Evolutionary conservation across 2,329 filamentous ascomycete genomes (phyloP).

Genomic region (Fusarium sp.): DNA sequence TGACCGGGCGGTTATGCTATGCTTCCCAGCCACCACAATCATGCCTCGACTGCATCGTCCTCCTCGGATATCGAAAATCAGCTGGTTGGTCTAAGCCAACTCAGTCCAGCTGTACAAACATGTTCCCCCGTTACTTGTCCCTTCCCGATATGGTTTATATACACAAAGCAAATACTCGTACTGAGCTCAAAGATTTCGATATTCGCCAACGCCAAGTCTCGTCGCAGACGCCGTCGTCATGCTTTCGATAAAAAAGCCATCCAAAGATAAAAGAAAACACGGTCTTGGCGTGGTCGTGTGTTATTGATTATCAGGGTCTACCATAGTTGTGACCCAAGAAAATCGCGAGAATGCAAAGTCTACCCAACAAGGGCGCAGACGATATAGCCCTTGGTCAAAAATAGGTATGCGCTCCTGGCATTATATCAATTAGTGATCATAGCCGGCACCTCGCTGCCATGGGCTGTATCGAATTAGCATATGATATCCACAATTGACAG

Average conservation of each 20-base stretch:
- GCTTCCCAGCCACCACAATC: conserved; percentile 18
- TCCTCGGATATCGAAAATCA: conserved; percentile 32
- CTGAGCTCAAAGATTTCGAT: conserved; percentile 42
- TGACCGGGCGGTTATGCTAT: conserved; percentile 16
- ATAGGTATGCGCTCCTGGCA: conserved; percentile 17
- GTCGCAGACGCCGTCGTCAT: conserved; percentile 47
- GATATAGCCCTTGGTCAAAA: conserved; percentile 35
- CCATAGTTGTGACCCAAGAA: conserved; percentile 9
- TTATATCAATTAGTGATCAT: conserved; percentile 51
- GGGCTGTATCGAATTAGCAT: conserved; percentile 49
- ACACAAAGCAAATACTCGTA: conserved; percentile 47
- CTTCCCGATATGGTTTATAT: conserved; percentile 45
- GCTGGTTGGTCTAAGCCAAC: conserved; percentile 18
- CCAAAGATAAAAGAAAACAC: conserved; percentile 32
- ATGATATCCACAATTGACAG: background rate
- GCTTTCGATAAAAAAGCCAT: conserved; percentile 42
- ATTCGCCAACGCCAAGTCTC: conserved; percentile 47
- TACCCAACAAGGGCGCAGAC: conserved; percentile 21
- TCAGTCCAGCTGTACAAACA: conserved; percentile 39
- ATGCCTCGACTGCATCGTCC: conserved; percentile 16
- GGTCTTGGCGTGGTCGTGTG: conserved; percentile 20
- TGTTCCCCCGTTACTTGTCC: conserved; percentile 30
- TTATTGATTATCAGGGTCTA: conserved; percentile 12
- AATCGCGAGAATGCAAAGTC: conserved; percentile 27
- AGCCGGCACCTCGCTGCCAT: conserved; percentile 60